A percentile compares a stretch with the other conserved stretches of the same genome.
Evolutionary conservation across 148 eudicot genomes (phyloP).

Genomic region (Rhododendron griersonianum): DNA sequence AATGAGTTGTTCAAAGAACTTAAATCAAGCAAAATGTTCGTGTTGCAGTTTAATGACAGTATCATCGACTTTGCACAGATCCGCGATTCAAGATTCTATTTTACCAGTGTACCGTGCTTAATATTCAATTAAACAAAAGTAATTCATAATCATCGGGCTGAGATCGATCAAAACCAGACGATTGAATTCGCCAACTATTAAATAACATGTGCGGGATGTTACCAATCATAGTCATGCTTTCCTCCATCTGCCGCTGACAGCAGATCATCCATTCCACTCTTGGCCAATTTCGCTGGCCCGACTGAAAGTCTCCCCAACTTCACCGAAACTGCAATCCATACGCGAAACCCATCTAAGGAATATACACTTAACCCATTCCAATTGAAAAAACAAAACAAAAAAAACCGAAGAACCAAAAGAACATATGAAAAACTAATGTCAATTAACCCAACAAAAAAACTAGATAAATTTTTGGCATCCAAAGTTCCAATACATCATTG

Average conservation of each 20-base stretch:
- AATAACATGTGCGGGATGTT: not conserved
- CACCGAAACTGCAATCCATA: conserved; percentile 33
- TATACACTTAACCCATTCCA: not conserved
- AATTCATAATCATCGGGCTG: not conserved
- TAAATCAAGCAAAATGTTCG: not conserved
- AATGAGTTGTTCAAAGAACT: not conserved
- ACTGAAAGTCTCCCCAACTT: conserved; percentile 86
- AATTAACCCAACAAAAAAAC: not conserved
- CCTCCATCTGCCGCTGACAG: conserved; percentile 69
- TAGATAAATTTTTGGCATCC: not conserved
- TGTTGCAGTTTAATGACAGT: not conserved
- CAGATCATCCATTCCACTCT: conserved; percentile 77
- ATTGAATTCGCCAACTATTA: not conserved
- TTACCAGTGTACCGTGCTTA: not conserved
- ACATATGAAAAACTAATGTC: not conserved
- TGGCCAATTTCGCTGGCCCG: conserved; percentile 62
- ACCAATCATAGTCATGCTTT: conserved; percentile 98
- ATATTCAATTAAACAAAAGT: not conserved
- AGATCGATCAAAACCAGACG: not conserved
- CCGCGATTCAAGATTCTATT: not conserved
- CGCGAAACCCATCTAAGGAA: not conserved
- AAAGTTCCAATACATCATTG: not conserved
- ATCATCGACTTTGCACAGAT: not conserved
- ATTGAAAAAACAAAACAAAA: not conserved
- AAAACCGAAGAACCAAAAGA: not conserved